Base-by-base conservation (phyloP, 2,329 filamentous ascomycete species). In the Tolypocladium cylindrosporum region DNA sequence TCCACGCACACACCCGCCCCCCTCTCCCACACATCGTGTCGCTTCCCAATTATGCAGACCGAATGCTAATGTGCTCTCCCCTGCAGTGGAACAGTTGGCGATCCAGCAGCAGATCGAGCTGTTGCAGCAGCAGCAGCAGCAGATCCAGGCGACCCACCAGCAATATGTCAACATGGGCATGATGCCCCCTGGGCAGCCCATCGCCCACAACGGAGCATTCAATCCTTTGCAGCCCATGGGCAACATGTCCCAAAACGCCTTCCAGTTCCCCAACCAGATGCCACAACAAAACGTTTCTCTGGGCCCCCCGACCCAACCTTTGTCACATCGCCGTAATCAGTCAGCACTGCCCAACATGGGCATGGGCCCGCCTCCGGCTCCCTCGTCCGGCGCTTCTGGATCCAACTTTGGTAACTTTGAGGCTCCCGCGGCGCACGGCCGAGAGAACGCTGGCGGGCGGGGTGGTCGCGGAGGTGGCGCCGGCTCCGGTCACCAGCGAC, bases 121-220 rank as follows among this genome's bases (percentile, higher is more conserved):
- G 71, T 82, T 97, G 69, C 93, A 97, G 78, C 91, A 96, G 74
- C 94, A 97, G 74, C 94, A 97, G 73, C 92, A 97, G 75, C 92
- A 97, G 73, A 95, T 97, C 70, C 90, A 95, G 76, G 91, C 91
- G 67, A 94, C 91, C 63, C 91, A 97, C 70, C 92, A 97, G 76
- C 93, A 97, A 77, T 97, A 96, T 79, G 88, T 96, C 68, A 96
- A 94, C 74, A 92, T 97, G 89, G 91, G 91, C 73, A 91, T 97
- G 83, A 87, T 97, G 68, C 88, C 89, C 65, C 88, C 90, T 56
- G 88, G 89, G 68, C 93, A 97, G 76, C 66, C 72, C 63, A 79
- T 97, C 60, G 85, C 84, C 65, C 84, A 85, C 61, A 86, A 85
- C 64, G 82, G 81, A 67, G 79, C 79, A 61, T 94, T 90, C 79